Evolutionary conservation across 306 rosid species (phyloP).

Genomic region (Gillenia trifoliata): DNA sequence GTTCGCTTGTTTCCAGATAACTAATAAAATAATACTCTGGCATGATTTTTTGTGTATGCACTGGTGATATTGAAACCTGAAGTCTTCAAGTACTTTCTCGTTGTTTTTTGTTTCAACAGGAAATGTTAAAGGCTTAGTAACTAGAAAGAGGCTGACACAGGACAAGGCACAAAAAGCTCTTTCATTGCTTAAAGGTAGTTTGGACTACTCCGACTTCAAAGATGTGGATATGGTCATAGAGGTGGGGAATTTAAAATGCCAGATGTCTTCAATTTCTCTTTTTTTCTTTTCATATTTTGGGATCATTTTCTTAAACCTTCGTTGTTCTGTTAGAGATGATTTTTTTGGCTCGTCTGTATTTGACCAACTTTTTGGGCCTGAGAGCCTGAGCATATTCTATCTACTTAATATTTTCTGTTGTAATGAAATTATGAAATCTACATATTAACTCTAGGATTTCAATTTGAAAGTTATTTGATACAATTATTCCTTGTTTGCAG

Average conservation of each 20-base stretch:
- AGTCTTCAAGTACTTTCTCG: neutral
- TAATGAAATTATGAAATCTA: slow-evolving; percentile 1
- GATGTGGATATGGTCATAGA: slow-evolving; percentile 93
- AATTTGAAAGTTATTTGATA: slow-evolving; percentile 14
- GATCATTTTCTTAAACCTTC: neutral
- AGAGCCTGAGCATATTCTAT: neutral
- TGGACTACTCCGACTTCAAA: slow-evolving; percentile 77
- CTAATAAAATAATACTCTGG: neutral
- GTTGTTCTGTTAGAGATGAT: neutral
- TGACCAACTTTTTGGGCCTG: neutral
- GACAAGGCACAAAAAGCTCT: slow-evolving; percentile 63
- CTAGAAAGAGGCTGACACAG: slow-evolving; percentile 60
- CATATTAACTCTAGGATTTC: neutral
- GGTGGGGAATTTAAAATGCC: slow-evolving; percentile 32
- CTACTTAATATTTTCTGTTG: slow-evolving; percentile 3
- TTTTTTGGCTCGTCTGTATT: neutral
- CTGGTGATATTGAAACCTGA: neutral
- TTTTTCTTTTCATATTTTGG: neutral
- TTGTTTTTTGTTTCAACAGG: slow-evolving; percentile 34
- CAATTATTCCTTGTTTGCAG: slow-evolving; percentile 40
- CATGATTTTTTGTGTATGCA: neutral
- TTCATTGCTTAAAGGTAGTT: slow-evolving; percentile 69
- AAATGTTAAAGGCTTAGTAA: slow-evolving; percentile 62
- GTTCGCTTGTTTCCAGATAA: neutral
- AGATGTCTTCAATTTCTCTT: slow-evolving; percentile 1